Percentiles rank a stretch among this genome's conserved stretches.
phyloP scores from a whole-genome alignment of 805 yeast species.

The Myxozyma monticola region DNA sequence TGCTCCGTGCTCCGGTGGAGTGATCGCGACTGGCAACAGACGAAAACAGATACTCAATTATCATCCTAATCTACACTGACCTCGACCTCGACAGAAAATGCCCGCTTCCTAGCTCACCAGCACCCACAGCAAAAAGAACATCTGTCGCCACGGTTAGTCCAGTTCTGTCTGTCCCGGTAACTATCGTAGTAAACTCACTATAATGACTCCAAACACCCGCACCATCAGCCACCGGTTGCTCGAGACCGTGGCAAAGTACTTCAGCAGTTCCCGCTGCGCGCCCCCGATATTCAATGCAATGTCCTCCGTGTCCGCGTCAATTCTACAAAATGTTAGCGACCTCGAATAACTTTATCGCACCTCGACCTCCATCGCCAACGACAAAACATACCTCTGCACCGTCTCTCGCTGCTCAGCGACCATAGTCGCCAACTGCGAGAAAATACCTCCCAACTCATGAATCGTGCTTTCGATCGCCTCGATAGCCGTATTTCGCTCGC shows the following conservation, averaged over 20 bases:
- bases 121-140: constrained; percentile 34
- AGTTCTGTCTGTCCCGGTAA: no score
- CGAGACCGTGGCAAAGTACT: constrained; percentile 82
- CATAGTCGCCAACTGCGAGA: constrained; percentile 95
- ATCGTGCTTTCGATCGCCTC: constrained; percentile 97
- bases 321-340: constrained; percentile 37
- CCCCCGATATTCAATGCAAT: constrained; percentile 85
- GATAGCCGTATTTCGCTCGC: constrained; percentile 83
- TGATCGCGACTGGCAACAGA: no score
- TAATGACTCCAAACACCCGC: constrained; percentile 82
- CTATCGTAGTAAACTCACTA: constrained; percentile 64
- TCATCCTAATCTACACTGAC: no score
- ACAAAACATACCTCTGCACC: constrained; percentile 60
- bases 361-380: not conserved
- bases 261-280: constrained; percentile 89
- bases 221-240: constrained; percentile 90
- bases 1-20: no score
- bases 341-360: no score
- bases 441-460: constrained; percentile 91
- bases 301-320: constrained; percentile 93
- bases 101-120: constrained; percentile 30
- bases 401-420: constrained; percentile 97
- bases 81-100: no score
- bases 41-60: no score
- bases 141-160: no score